phyloP scores from a whole-genome alignment of 805 yeast species.

The Ogataea pignaliae region DNA sequence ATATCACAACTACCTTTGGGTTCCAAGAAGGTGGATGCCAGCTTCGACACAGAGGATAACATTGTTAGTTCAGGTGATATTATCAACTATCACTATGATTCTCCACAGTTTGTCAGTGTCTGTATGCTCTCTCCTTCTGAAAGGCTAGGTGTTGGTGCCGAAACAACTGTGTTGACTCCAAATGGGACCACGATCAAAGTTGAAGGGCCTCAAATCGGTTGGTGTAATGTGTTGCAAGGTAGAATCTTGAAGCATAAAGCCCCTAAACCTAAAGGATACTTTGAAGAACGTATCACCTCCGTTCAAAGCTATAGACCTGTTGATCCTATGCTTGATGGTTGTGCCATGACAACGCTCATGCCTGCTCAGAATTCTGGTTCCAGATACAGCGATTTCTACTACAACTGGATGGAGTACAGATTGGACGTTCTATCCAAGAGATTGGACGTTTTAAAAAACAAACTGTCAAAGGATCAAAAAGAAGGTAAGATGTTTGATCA shows the following conservation, averaged over 20 bases:
- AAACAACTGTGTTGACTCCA: background rate
- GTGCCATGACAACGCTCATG: constrained; percentile 29
- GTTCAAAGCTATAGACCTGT: constrained; percentile 34
- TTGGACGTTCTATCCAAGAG: constrained; percentile 21
- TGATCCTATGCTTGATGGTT: constrained; percentile 26
- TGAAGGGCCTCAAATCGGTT: background rate
- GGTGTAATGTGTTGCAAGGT: constrained; percentile 1
- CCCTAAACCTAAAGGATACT: background rate
- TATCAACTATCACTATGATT: background rate
- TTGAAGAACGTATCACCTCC: constrained; percentile 16
- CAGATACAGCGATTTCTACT: constrained; percentile 27
- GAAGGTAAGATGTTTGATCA: constrained; percentile 23
- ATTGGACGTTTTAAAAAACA: constrained; percentile 11
- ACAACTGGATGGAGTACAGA: constrained; percentile 28
- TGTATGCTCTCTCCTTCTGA: background rate
- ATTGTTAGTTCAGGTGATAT: background rate
- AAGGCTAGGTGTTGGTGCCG: background rate
- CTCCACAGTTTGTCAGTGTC: background rate
- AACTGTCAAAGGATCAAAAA: constrained; percentile 2
- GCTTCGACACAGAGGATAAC: background rate
- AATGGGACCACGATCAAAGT: background rate
- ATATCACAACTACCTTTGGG: background rate
- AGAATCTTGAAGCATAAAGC: constrained; percentile 1
- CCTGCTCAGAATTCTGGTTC: constrained; percentile 24
- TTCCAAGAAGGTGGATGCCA: background rate